These are phyloP conservation scores for Aegle marmelos DNA, from an alignment of 345 rosid genomes.

Conservation along the genomic window DNA sequence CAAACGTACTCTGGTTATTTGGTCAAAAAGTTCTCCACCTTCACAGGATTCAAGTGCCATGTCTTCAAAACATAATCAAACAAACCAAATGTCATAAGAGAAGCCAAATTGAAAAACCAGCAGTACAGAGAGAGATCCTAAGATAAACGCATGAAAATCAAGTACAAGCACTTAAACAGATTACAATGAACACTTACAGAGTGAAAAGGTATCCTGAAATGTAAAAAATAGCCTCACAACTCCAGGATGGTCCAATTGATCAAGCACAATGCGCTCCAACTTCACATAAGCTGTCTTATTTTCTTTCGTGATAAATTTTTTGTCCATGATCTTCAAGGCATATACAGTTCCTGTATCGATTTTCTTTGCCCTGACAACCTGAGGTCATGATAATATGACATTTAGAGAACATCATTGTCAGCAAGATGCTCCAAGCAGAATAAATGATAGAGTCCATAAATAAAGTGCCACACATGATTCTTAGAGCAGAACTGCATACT, in stretches of 20 bases:
- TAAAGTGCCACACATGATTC: neutral
- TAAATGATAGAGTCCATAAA: neutral
- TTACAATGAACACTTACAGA: slow-evolving; percentile 57
- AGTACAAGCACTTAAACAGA: neutral
- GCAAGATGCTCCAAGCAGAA: slow-evolving; percentile 5
- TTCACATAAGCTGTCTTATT: slow-evolving; percentile 95
- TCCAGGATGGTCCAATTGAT: slow-evolving; percentile 97
- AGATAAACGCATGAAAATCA: neutral
- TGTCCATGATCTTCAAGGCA: slow-evolving; percentile 99
- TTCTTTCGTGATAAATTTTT: slow-evolving; percentile 95
- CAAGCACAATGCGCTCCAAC: slow-evolving; percentile 92
- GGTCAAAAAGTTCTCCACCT: slow-evolving; percentile 98
- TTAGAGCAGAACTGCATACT: neutral
- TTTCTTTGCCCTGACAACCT: slow-evolving; percentile 98
- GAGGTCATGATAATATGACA: slow-evolving; percentile 19
- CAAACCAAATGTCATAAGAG: slow-evolving; percentile 22
- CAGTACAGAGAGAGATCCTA: neutral
- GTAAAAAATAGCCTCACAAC: slow-evolving; percentile 84
- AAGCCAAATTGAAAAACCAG: slow-evolving; percentile 13
- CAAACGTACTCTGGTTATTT: slow-evolving; percentile 85
- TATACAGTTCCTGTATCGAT: slow-evolving; percentile 79
- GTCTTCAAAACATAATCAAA: slow-evolving; percentile 47
- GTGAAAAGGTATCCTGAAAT: slow-evolving; percentile 83
- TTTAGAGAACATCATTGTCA: slow-evolving; percentile 9
- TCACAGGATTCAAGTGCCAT: slow-evolving; percentile 99